A percentile compares a stretch with the other conserved stretches of the same genome.
These are phyloP conservation scores for Plasmodium vinckei DNA, from an alignment of 169 alveolate species.

Conservation along the genomic window DNA sequence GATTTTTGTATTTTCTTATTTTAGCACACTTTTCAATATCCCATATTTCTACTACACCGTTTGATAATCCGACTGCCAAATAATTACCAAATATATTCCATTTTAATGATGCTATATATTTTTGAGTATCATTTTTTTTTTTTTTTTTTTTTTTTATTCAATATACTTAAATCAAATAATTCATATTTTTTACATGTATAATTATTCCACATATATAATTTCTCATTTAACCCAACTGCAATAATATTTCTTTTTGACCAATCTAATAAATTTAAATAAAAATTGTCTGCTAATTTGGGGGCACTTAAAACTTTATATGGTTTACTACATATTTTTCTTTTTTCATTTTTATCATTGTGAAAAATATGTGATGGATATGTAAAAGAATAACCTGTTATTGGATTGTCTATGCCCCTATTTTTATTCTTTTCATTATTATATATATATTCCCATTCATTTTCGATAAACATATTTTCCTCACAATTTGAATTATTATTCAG, in stretches of 20 bases:
- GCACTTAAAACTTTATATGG: conserved; percentile 81
- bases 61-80: conserved; percentile 91
- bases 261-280: conserved; percentile 87
- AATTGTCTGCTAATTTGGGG: conserved; percentile 89
- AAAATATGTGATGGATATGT: conserved; percentile 24
- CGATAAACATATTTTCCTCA: conserved; percentile 17
- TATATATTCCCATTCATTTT: conserved; percentile 14
- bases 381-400: background rate
- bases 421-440: conserved; percentile 10
- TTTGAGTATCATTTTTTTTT: conserved; percentile 58
- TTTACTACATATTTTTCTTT: conserved; percentile 69
- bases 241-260: conserved; percentile 87
- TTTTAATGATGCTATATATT: conserved; percentile 88
- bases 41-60: conserved; percentile 91
- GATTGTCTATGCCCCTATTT: background rate
- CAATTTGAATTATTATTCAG: background rate
- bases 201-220: conserved; percentile 86
- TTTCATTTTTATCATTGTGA: conserved; percentile 7
- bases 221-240: conserved; percentile 86
- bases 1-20: conserved; percentile 87
- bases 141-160: conserved; percentile 12
- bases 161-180: conserved; percentile 19
- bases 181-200: conserved; percentile 20
- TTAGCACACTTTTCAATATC: conserved; percentile 77
- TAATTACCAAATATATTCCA: conserved; percentile 90